Conservation (phyloP, 768 basidiomycete genomes). For the Psilocybe subaeruginosa region DNA sequence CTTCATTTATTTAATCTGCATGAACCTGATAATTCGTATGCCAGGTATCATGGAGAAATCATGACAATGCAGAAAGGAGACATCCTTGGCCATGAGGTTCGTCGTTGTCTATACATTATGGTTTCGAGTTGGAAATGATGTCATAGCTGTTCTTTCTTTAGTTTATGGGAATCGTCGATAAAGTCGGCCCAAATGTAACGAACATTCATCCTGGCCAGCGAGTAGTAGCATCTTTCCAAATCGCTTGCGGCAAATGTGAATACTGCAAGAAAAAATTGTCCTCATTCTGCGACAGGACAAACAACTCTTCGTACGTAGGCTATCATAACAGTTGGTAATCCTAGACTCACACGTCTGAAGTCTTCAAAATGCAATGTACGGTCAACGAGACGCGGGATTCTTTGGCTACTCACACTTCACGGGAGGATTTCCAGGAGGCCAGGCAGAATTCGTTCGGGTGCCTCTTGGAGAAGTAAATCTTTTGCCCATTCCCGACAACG, state of each 20-base stretch:
- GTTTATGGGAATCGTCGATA: constrained; percentile 73
- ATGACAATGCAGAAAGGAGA: constrained; percentile 71
- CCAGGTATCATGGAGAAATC: constrained; percentile 68
- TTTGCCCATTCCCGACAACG: constrained; percentile 64
- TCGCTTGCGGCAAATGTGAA: constrained; percentile 71
- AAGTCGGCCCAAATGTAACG: constrained; percentile 64
- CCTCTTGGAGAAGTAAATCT: constrained; percentile 75
- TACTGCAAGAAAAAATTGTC: constrained; percentile 77
- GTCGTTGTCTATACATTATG: constrained; percentile 1
- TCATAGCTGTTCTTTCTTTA: constrained; percentile 19
- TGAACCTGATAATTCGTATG: background rate
- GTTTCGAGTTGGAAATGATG: background rate
- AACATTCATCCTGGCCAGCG: constrained; percentile 66
- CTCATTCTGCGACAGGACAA: constrained; percentile 75
- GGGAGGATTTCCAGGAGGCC: constrained; percentile 74
- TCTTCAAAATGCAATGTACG: constrained; percentile 62
- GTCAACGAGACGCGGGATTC: constrained; percentile 70
- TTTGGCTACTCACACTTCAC: constrained; percentile 76
- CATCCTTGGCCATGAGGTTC: constrained; percentile 73
- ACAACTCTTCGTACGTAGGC: constrained; percentile 55
- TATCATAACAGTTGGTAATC: constrained; percentile 2
- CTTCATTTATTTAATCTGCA: too few relatives aligned
- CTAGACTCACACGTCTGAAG: constrained; percentile 25
- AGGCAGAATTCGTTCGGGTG: constrained; percentile 76
- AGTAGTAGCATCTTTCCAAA: constrained; percentile 81